A percentile compares a stretch with the other conserved stretches of the same genome.
phyloP scores from a whole-genome alignment of 1,284 basidiomycete genomes.

The Rhodotorula sp. region DNA sequence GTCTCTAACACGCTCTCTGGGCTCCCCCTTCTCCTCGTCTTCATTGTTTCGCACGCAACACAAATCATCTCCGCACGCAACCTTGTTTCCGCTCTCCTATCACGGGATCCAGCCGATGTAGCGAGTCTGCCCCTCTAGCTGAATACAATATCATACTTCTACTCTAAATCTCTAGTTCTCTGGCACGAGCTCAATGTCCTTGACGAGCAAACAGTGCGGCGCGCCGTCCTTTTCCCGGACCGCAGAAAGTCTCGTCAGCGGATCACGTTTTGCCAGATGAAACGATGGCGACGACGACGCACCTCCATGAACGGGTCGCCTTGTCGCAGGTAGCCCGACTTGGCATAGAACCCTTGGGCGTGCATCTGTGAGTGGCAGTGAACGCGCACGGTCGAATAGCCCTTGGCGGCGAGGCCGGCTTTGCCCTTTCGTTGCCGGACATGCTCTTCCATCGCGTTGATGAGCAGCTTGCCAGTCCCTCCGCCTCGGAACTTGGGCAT shows the following conservation, averaged over 20 bases:
- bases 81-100: too few species aligned
- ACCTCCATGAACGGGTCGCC: slow-evolving; percentile 21
- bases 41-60: too few species aligned
- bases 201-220: slow-evolving; percentile 9
- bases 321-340: slow-evolving; percentile 15
- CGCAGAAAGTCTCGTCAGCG: background rate
- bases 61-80: too few species aligned
- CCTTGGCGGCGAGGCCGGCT: slow-evolving; percentile 2
- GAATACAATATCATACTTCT: background rate
- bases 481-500: slow-evolving; percentile 14
- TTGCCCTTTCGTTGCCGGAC: slow-evolving; percentile 9
- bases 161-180: background rate
- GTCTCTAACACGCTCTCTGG: too few species aligned
- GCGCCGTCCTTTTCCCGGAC: slow-evolving; percentile 9
- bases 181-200: slow-evolving; percentile 3
- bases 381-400: slow-evolving; percentile 4
- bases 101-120: background rate
- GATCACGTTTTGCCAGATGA: background rate
- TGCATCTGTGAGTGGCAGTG: slow-evolving; percentile 15
- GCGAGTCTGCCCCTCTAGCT: background rate
- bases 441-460: slow-evolving; percentile 15
- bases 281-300: background rate
- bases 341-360: slow-evolving; percentile 24
- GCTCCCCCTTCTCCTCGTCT: too few species aligned
- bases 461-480: slow-evolving; percentile 13